Conservation (phyloP, 495 filamentous ascomycete genomes). For the Lindgomyces ingoldianus region DNA sequence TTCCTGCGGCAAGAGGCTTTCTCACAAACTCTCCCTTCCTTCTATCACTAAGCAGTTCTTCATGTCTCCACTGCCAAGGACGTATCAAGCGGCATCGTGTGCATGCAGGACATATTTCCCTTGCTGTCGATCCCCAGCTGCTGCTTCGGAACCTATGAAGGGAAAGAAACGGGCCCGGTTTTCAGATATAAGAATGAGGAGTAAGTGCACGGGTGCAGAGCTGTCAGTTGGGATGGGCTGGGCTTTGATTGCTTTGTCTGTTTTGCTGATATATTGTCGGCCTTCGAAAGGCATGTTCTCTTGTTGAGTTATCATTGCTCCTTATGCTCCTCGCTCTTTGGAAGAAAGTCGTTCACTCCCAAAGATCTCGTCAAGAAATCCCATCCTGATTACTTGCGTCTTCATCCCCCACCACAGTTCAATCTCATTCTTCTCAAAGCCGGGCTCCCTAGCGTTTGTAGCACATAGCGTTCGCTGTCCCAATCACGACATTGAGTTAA, state of each 20-base stretch:
- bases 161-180: not conserved
- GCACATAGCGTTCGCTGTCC: no score
- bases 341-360: constrained; percentile 17
- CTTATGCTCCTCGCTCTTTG: constrained; percentile 15
- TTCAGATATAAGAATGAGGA: constrained; percentile 6
- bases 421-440: constrained; percentile 13
- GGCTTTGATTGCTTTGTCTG: not conserved
- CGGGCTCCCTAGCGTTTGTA: no score
- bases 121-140: not conserved
- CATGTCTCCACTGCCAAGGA: not conserved
- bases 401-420: constrained; percentile 6
- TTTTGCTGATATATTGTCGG: not conserved
- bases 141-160: not conserved
- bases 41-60: not conserved
- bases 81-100: not conserved
- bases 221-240: not conserved
- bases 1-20: not conserved
- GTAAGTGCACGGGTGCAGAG: not conserved
- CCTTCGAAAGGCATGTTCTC: not conserved
- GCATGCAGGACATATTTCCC: constrained; percentile 15
- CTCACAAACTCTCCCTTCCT: not conserved
- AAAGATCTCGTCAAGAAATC: constrained; percentile 7
- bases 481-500: no score
- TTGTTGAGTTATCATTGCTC: constrained; percentile 4
- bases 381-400: not conserved